phyloP scores from a whole-genome alignment of 495 filamentous ascomycete genomes.

The Trichocladium uniseriatum region DNA sequence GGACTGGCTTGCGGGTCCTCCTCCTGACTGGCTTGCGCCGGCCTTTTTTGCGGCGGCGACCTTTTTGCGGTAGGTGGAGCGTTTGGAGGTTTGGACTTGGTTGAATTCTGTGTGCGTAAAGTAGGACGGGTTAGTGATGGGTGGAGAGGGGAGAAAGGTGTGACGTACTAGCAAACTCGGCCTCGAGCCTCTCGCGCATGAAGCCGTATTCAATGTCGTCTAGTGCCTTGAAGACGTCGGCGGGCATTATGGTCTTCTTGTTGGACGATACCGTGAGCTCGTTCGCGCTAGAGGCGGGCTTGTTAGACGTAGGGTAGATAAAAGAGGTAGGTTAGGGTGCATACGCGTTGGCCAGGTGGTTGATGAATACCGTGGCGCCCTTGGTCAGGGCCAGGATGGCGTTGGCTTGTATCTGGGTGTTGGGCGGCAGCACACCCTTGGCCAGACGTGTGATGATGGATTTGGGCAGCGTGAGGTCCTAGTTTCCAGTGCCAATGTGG shows the following conservation, averaged over 20 bases:
- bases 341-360: slow-evolving; percentile 76
- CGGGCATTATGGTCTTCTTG: slow-evolving; percentile 78
- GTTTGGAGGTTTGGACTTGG: slow-evolving; percentile 43
- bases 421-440: slow-evolving; percentile 92
- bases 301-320: neutral
- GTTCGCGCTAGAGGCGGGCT: slow-evolving; percentile 52
- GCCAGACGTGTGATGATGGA: slow-evolving; percentile 89
- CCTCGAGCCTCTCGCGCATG: slow-evolving; percentile 56
- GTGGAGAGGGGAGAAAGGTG: neutral
- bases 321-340: slow-evolving; percentile 17
- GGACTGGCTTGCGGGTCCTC: slow-evolving; percentile 2
- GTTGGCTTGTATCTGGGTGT: slow-evolving; percentile 90
- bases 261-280: slow-evolving; percentile 54
- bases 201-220: slow-evolving; percentile 74
- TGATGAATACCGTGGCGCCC: slow-evolving; percentile 89
- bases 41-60: slow-evolving; percentile 36
- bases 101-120: slow-evolving; percentile 37
- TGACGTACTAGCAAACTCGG: slow-evolving; percentile 50
- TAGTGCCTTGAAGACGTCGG: slow-evolving; percentile 75
- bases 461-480: slow-evolving; percentile 89
- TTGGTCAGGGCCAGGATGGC: slow-evolving; percentile 86
- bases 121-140: neutral
- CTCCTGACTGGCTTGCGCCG: slow-evolving; percentile 3
- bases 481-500: too few species aligned
- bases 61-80: slow-evolving; percentile 42